These are phyloP conservation scores for Pseudogymnoascus sp. DNA, from an alignment of 2,329 filamentous ascomycete species.

Conservation along the genomic window DNA sequence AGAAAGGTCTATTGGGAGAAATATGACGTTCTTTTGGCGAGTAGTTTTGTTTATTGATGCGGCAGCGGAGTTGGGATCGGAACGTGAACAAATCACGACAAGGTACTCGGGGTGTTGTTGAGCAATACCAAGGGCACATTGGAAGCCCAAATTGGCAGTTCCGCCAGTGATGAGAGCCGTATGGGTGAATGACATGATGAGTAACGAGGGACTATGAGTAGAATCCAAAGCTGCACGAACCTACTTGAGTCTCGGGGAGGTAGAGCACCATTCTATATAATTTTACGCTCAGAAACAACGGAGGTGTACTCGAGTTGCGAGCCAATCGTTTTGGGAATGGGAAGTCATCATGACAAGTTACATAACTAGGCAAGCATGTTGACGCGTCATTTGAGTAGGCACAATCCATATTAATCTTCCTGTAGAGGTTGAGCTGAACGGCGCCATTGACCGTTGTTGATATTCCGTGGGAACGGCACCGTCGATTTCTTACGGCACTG, in stretches of 20 bases:
- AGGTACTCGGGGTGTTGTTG: conserved; percentile 33
- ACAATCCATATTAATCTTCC: not conserved
- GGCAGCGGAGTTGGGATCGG: conserved; percentile 35
- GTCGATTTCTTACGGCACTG: conserved; percentile 2
- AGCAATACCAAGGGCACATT: conserved; percentile 35
- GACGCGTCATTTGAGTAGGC: not conserved
- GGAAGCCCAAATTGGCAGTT: conserved; percentile 37
- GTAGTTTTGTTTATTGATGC: conserved; percentile 36
- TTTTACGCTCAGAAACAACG: not conserved
- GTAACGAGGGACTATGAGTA: not conserved
- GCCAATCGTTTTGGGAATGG: not conserved
- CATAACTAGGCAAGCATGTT: not conserved
- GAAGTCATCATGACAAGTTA: not conserved
- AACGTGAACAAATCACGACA: conserved; percentile 38
- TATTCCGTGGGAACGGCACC: not conserved
- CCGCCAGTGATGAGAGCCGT: conserved; percentile 39
- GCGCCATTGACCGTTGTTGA: not conserved
- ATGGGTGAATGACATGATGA: conserved; percentile 17
- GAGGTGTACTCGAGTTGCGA: not conserved
- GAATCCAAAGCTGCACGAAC: not conserved
- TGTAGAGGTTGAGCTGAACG: not conserved
- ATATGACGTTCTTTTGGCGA: conserved; percentile 34
- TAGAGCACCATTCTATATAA: not conserved
- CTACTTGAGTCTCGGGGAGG: not conserved
- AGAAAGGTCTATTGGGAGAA: conserved; percentile 38